phyloP scores from a whole-genome alignment of 805 yeast genomes.

The Starmera caribaea region DNA sequence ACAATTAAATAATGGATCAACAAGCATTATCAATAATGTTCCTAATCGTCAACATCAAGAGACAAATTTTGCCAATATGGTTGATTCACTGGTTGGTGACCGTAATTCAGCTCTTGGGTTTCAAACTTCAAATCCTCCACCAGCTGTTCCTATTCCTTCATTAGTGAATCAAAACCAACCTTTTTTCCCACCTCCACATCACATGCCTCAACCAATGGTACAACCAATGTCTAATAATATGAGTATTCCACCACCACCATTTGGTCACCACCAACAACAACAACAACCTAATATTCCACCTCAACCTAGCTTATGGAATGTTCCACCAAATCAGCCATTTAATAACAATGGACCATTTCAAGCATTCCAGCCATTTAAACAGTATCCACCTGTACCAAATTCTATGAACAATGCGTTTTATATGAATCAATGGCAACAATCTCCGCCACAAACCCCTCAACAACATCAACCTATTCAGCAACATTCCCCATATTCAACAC shows the following conservation, averaged over 20 bases:
- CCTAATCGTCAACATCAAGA: neutral
- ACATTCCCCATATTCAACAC: neutral
- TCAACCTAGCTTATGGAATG: neutral
- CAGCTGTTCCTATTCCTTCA: neutral
- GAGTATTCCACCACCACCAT: neutral
- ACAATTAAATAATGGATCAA: neutral
- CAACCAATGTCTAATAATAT: neutral
- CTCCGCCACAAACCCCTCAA: too few species aligned
- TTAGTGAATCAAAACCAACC: neutral
- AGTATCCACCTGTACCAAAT: neutral
- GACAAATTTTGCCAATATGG: conserved; percentile 16
- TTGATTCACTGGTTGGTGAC: conserved; percentile 21
- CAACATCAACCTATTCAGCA: neutral
- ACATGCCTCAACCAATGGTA: neutral
- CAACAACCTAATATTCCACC: neutral
- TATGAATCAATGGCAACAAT: too few species aligned
- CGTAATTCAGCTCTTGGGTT: neutral
- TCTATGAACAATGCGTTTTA: too few species aligned
- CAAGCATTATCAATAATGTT: neutral
- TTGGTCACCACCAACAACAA: neutral
- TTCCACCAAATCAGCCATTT: neutral
- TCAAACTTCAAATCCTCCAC: neutral
- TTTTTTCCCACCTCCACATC: neutral
- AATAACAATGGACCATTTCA: neutral
- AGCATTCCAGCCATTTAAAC: neutral